Evolutionary conservation across 495 filamentous ascomycete genomes (phyloP).

Genomic region (Neurospora sp.): DNA sequence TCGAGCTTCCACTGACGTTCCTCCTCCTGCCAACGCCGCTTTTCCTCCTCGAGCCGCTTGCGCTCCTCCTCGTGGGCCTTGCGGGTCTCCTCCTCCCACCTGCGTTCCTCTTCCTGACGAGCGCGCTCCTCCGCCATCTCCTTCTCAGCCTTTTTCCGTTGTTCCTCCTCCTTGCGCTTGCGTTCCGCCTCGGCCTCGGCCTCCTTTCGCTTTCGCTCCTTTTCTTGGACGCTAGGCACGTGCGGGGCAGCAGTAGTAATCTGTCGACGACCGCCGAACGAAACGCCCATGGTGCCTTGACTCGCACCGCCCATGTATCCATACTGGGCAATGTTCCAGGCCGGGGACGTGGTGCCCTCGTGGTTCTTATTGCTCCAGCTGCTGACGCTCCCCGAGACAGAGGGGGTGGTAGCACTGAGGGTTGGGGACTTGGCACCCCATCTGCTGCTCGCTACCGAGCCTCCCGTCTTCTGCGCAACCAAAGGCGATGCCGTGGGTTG

Average conservation of each 20-base stretch:
- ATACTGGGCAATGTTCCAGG: slow-evolving; percentile 99
- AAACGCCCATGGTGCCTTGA: slow-evolving; percentile 88
- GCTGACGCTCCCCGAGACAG: slow-evolving; percentile 44
- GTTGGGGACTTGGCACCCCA: slow-evolving; percentile 49
- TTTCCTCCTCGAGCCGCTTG: slow-evolving; percentile 55
- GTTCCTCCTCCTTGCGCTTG: slow-evolving; percentile 58
- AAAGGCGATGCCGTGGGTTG: slow-evolving; percentile 31
- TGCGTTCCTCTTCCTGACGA: slow-evolving; percentile 58
- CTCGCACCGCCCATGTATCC: slow-evolving; percentile 97
- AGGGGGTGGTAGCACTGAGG: slow-evolving; percentile 26
- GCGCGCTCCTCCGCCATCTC: slow-evolving; percentile 64
- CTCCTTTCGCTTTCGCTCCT: slow-evolving; percentile 44
- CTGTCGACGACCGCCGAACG: slow-evolving; percentile 84
- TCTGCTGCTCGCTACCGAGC: slow-evolving; percentile 39
- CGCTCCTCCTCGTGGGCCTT: slow-evolving; percentile 60
- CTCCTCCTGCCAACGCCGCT: slow-evolving; percentile 76
- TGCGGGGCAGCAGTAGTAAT: slow-evolving; percentile 75
- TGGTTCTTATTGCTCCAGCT: slow-evolving; percentile 86
- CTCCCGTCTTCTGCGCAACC: slow-evolving; percentile 36
- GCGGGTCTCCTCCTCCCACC: slow-evolving; percentile 72
- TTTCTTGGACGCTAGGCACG: slow-evolving; percentile 59
- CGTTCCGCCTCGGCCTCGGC: slow-evolving; percentile 48
- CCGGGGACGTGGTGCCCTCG: slow-evolving; percentile 69
- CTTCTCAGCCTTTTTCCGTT: slow-evolving; percentile 46
- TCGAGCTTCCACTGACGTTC: slow-evolving; percentile 60